Conservation (phyloP, 352 stramenopile genomes). For the Thraustochytrium striatum region DNA sequence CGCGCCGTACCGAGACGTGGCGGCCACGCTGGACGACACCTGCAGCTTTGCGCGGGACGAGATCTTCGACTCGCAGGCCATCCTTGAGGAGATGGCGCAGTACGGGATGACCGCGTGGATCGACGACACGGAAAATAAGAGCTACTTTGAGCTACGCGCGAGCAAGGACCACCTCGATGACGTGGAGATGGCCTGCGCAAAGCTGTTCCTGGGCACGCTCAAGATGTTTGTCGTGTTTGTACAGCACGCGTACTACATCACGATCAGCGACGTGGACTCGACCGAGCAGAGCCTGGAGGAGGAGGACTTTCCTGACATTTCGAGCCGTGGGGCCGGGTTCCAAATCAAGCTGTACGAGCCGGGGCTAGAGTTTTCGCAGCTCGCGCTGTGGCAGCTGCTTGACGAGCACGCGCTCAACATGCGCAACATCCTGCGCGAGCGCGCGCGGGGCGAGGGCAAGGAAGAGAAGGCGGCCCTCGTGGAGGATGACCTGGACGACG, state of each 20-base stretch:
- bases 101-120: slow-evolving; percentile 49
- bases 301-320: slow-evolving; percentile 38
- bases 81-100: slow-evolving; percentile 45
- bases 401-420: slow-evolving; percentile 48
- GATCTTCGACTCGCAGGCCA: slow-evolving; percentile 28
- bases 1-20: slow-evolving; percentile 39
- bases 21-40: slow-evolving; percentile 41
- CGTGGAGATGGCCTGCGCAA: slow-evolving; percentile 44
- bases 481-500: neutral
- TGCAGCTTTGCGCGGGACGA: slow-evolving; percentile 16
- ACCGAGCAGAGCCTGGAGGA: slow-evolving; percentile 34
- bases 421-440: slow-evolving; percentile 48
- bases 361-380: slow-evolving; percentile 16
- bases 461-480: neutral
- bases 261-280: neutral
- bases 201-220: slow-evolving; percentile 32
- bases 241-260: slow-evolving; percentile 31
- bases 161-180: slow-evolving; percentile 24
- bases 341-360: slow-evolving; percentile 39
- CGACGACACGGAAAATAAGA: slow-evolving; percentile 25
- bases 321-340: slow-evolving; percentile 41
- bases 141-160: slow-evolving; percentile 47
- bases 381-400: slow-evolving; percentile 44
- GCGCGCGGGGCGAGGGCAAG: slow-evolving; percentile 33
- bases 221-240: slow-evolving; percentile 44